Base-by-base conservation (phyloP, 768 basidiomycete genomes). In the Lactarius tabidus region DNA sequence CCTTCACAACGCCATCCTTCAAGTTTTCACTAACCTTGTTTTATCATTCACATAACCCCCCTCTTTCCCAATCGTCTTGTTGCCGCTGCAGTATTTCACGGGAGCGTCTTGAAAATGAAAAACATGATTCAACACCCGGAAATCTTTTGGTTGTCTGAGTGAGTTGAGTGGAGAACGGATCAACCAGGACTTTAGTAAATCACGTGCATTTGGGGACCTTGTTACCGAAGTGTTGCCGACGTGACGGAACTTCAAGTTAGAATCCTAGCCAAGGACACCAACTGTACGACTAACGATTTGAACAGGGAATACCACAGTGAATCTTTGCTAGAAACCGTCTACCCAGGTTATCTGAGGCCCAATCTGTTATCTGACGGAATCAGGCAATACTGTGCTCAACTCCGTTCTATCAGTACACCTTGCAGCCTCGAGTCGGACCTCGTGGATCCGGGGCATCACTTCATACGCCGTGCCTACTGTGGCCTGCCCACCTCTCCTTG, bases 31-130 rank as follows among this genome's bases (percentile, higher is more conserved):
- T 62, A 66, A 43, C 56, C 54, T 15, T 62, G 60, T 67, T 60
- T 68, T 68, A 67, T 68, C 60, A 62, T 58, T 66, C 51, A 66
- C 60, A 52, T 66, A 52, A 43, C 53, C 26, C 35, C 18, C 7
- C 26, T 20, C 35, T 41, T 33, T 33, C 33, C 33, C 45, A 28
- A 52, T 28, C 28, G 20, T 55, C 58, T 64, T 60, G 59, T 65
- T 60, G 15, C 59, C 48, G 48, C 4, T 33, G 51, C 55, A 48
- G 45, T 57, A 35, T 36, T 60, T 23, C 36, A 39, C n/a, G 26
- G 35, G 64, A 65, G 59, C 20, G 20, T 41, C 48, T 56, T 54
- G 31, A 57, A 60, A 59, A 66, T 62, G 48, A 65, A 63, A 64
- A 58, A 54, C 57, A 35, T 58, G 56, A 66, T 38, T 62, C 51